Evolutionary conservation across 208 protist species (phyloP), one percentile per base, ranked within the genome.

Genomic region (Tritrichomonas musculus): DNA sequence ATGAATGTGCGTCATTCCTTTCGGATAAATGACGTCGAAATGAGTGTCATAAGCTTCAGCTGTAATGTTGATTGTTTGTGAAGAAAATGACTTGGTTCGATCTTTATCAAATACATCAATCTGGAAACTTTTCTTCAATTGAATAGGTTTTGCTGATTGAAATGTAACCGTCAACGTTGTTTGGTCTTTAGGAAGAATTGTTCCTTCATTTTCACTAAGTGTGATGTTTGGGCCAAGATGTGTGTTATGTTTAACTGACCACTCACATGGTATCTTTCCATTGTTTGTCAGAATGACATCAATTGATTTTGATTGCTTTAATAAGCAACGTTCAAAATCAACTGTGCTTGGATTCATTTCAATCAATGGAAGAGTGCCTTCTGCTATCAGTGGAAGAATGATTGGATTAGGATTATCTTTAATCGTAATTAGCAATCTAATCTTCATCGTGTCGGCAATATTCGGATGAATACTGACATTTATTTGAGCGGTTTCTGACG

Each of bases 331-430:
- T 88, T 47, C 77, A 27, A 88, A 88, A 39, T 88, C 77, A 17
- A 88, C 22, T 2, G 27, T 0, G 9, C 33, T n/a, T 57, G 77
- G 44, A 57, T 14, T 88, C 0, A 88, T n/a, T 88, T 44, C 30
- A 57, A 88, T 30, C 39, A 27, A 20, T 57, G 77, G 77, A 1
- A 53, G 20, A 36, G 47, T 53, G 5, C 41, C 77, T 88, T 88
- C 77, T 39, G 77, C 77, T 5, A 36, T 57, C 13, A 88, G 57
- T n/a, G 77, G 47, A 20, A 88, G 27, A 22, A 33, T 20, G 20
- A 88, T 1, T 39, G 77, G 77, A 1, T 30, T 20, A 39, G 77
- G 77, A 88, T 88, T 88, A 88, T 88, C 77, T 88, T 88, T 88
- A 36, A 88, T 47, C 27, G n/a, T 33, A 44, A 88, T 88, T 17